These are phyloP conservation scores for Anisodus acutangulus DNA, from an alignment of 257 asterid genomes.

Conservation along the genomic window DNA sequence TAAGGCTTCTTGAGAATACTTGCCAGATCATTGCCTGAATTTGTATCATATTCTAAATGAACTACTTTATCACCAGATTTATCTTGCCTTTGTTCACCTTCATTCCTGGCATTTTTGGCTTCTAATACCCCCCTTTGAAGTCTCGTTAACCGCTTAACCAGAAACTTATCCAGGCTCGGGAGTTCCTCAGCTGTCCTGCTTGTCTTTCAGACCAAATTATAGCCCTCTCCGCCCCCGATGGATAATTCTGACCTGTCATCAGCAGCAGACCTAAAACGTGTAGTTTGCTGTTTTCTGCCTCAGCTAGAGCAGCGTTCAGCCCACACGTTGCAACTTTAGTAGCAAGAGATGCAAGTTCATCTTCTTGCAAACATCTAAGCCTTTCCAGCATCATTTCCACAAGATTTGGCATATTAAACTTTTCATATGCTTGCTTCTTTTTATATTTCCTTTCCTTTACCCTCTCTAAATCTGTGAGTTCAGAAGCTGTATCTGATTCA, in stretches of 20 bases:
- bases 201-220: slow-evolving; percentile 31
- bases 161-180: slow-evolving; percentile 82
- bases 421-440: slow-evolving; percentile 44
- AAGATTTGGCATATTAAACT: slow-evolving; percentile 48
- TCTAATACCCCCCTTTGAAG: slow-evolving; percentile 89
- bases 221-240: slow-evolving; percentile 40
- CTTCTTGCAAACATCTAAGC: slow-evolving; percentile 74
- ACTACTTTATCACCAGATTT: slow-evolving; percentile 31
- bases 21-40: slow-evolving; percentile 34
- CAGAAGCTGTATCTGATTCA: slow-evolving; percentile 62
- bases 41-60: neutral
- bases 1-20: slow-evolving; percentile 31
- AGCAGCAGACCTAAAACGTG: slow-evolving; percentile 28
- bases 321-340: slow-evolving; percentile 93
- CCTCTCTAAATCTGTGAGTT: slow-evolving; percentile 21
- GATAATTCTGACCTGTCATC: slow-evolving; percentile 37
- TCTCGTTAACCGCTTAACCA: slow-evolving; percentile 80
- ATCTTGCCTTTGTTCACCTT: slow-evolving; percentile 41
- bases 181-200: slow-evolving; percentile 50
- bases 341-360: slow-evolving; percentile 94
- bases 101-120: slow-evolving; percentile 71
- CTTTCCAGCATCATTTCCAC: slow-evolving; percentile 82
- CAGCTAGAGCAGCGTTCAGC: slow-evolving; percentile 76
- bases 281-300: slow-evolving; percentile 42
- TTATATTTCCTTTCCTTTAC: slow-evolving; percentile 40